These are phyloP conservation scores for Aphanocladium album DNA, from an alignment of 2,329 filamentous ascomycete genomes.

Conservation along the genomic window DNA sequence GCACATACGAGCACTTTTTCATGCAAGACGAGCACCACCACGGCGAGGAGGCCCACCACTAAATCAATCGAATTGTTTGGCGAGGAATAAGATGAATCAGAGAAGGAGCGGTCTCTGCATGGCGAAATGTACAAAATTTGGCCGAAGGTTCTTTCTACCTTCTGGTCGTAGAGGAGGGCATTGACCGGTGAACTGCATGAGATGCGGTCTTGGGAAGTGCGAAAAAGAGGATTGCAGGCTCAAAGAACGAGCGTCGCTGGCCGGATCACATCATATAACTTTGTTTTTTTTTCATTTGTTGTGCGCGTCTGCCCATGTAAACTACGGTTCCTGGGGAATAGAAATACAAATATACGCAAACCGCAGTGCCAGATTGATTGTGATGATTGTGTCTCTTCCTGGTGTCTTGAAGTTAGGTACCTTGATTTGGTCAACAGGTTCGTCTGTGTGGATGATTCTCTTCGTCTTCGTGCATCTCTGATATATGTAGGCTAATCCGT, in stretches of 20 bases:
- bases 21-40: constrained; percentile 64
- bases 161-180: too few species aligned
- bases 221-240: neutral
- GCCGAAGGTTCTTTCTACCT: neutral
- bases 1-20: constrained; percentile 84
- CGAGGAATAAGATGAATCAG: too few species aligned
- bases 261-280: neutral
- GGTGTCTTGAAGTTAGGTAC: too few species aligned
- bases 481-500: too few species aligned
- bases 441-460: too few species aligned
- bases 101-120: neutral
- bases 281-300: constrained; percentile 7
- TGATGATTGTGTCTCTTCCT: too few species aligned
- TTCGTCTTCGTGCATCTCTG: too few species aligned
- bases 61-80: neutral
- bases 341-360: neutral
- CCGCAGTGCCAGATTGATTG: neutral
- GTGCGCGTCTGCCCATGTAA: constrained; percentile 6
- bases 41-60: constrained; percentile 26
- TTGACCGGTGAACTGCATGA: too few species aligned
- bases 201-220: too few species aligned
- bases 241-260: neutral
- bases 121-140: constrained; percentile 3
- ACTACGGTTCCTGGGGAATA: constrained; percentile 9
- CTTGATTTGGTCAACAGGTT: too few species aligned